phyloP scores from a whole-genome alignment of 148 eudicot genomes.

The Agrostemma githago region DNA sequence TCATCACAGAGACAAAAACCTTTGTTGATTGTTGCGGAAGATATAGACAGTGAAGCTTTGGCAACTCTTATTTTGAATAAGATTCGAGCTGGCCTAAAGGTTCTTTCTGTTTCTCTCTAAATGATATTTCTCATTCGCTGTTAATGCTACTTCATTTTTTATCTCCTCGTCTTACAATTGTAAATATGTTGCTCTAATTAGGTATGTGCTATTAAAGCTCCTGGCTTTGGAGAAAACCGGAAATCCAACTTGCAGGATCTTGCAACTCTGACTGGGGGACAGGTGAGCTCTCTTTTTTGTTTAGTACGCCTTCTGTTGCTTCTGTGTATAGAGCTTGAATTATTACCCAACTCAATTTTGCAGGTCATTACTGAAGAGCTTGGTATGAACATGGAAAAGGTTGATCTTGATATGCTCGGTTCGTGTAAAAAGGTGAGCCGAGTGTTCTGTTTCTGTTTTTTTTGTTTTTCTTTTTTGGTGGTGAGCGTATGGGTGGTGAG shows the following conservation, averaged over 20 bases:
- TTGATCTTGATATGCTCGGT: conserved; percentile 70
- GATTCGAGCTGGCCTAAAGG: conserved; percentile 94
- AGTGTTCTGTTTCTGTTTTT: no score
- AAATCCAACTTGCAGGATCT: conserved; percentile 82
- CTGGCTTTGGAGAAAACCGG: conserved; percentile 93
- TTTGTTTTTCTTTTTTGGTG: neutral
- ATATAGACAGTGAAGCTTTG: conserved; percentile 90
- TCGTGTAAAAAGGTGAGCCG: conserved; percentile 76
- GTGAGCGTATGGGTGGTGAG: neutral
- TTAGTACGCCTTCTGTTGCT: neutral
- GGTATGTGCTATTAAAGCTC: conserved; percentile 95
- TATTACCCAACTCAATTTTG: neutral
- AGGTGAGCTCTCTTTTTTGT: conserved; percentile 27
- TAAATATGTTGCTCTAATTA: conserved; percentile 13
- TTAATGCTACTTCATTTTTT: neutral
- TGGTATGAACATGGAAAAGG: conserved; percentile 81
- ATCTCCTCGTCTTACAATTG: neutral
- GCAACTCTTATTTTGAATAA: conserved; percentile 95
- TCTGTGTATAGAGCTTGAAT: neutral
- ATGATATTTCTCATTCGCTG: neutral
- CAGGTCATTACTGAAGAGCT: conserved; percentile 89
- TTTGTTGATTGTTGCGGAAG: conserved; percentile 86
- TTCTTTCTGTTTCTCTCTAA: neutral
- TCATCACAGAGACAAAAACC: conserved; percentile 71
- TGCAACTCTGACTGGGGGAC: conserved; percentile 79